Conservation (phyloP, 768 basidiomycete species). For the Tricholoma furcatifolium region DNA sequence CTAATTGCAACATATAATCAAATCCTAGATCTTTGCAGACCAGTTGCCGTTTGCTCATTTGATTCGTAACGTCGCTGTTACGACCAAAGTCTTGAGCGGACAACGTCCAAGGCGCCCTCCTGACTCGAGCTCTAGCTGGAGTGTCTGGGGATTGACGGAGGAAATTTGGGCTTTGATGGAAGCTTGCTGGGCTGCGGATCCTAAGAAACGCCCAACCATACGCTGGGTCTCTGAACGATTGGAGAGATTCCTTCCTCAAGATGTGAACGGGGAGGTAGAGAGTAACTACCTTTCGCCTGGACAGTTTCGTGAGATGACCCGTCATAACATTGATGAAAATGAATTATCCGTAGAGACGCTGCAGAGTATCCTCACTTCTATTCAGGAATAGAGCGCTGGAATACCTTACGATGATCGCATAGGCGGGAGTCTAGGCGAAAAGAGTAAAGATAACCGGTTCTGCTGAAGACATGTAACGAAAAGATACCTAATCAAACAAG, state of each 20-base stretch:
- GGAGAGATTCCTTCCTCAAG: no score
- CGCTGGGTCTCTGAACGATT: not conserved
- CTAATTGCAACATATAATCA: no score
- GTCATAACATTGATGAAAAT: no score
- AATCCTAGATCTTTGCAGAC: not conserved
- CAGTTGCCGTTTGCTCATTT: no score
- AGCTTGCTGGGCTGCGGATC: no score
- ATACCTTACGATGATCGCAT: not conserved
- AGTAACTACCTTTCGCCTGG: not conserved
- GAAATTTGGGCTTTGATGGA: conserved; percentile 4
- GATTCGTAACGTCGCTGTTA: not conserved
- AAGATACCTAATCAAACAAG: no score
- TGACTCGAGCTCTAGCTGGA: not conserved
- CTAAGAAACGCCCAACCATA: not conserved
- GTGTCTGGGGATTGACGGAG: conserved; percentile 1
- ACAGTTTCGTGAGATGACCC: not conserved
- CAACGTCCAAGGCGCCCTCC: not conserved
- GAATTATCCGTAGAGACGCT: no score
- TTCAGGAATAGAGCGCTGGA: no score
- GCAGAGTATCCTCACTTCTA: no score
- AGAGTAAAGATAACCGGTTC: no score
- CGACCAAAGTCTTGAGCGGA: not conserved
- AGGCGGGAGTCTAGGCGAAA: no score
- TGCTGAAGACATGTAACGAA: no score
- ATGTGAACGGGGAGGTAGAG: not conserved